These are phyloP conservation scores for Ophiostoma himal-ulmi DNA, from an alignment of 2,329 filamentous ascomycete species.

Conservation along the genomic window DNA sequence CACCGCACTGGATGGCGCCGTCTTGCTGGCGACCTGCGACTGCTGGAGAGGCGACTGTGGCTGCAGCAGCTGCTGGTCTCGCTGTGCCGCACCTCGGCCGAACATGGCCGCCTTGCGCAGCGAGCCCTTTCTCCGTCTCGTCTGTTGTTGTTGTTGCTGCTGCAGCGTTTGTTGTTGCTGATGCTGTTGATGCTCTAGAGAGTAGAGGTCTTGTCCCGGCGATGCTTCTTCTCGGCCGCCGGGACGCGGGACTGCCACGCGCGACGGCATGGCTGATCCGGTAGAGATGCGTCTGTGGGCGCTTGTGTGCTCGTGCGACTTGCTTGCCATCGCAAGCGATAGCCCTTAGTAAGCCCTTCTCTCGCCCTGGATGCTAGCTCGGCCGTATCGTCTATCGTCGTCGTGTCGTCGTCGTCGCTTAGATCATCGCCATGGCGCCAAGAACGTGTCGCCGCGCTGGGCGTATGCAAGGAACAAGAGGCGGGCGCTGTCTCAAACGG, in stretches of 20 bases:
- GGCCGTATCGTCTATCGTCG: neutral
- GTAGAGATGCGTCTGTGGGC: constrained; percentile 15
- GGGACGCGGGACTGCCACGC: constrained; percentile 10
- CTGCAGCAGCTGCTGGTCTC: constrained; percentile 36
- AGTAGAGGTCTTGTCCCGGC: constrained; percentile 25
- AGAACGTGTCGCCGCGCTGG: constrained; percentile 8
- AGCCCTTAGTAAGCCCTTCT: no score
- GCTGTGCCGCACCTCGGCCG: constrained; percentile 59
- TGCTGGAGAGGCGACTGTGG: neutral
- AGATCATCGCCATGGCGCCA: constrained; percentile 1
- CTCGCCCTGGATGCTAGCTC: no score
- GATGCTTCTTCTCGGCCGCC: constrained; percentile 15
- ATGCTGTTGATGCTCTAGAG: neutral
- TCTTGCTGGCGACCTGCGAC: constrained; percentile 4
- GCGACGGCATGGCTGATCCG: constrained; percentile 21
- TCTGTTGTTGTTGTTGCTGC: constrained; percentile 38
- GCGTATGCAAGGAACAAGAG: constrained; percentile 5
- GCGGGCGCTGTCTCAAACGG: neutral
- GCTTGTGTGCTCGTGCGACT: neutral
- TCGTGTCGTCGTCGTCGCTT: constrained; percentile 10
- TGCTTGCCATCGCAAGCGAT: neutral
- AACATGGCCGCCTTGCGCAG: constrained; percentile 81
- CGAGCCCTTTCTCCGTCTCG: constrained; percentile 72
- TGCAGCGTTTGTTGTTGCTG: constrained; percentile 19
- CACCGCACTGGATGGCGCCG: constrained; percentile 8